Percentiles rank a stretch among this genome's conserved stretches.
Conservation (phyloP, 768 basidiomycete species). For the Tylopilus felleus region DNA sequence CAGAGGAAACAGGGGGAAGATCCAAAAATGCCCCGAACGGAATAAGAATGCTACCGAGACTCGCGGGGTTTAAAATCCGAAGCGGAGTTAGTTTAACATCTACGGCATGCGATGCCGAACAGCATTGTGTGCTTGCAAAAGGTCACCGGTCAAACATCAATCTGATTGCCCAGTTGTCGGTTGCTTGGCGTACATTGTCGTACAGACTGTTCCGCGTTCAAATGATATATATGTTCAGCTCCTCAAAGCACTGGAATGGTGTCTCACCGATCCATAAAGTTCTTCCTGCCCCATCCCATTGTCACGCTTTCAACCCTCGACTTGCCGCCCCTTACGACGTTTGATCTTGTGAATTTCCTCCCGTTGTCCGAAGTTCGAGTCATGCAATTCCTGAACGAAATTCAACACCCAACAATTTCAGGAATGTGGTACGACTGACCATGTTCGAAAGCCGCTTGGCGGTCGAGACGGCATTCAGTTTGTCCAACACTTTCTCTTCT, state of each 20-base stretch:
- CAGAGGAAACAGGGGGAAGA: constrained; percentile 19
- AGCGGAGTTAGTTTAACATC: constrained; percentile 15
- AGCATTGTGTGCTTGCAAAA: too few species aligned
- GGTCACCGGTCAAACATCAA: not conserved
- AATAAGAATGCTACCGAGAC: constrained; percentile 5
- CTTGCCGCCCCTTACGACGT: constrained; percentile 21
- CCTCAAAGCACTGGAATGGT: not conserved
- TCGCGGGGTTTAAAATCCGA: constrained; percentile 13
- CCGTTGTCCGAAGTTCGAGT: constrained; percentile 84
- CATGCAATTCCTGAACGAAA: constrained; percentile 68
- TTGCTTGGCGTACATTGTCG: not conserved
- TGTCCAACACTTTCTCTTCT: constrained; percentile 79
- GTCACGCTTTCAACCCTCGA: not conserved
- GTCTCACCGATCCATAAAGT: constrained; percentile 9
- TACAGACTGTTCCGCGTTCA: not conserved
- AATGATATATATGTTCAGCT: not conserved
- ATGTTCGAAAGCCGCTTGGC: constrained; percentile 93
- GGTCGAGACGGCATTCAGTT: constrained; percentile 84
- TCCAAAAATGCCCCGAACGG: not conserved
- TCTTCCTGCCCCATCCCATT: not conserved
- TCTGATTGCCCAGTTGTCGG: not conserved
- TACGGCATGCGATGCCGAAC: constrained; percentile 15
- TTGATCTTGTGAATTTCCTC: constrained; percentile 82
- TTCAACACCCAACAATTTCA: constrained; percentile 2
- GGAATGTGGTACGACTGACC: constrained; percentile 44